Conservation (phyloP, 2,329 filamentous ascomycete species). For the Rutstroemia sp. region DNA sequence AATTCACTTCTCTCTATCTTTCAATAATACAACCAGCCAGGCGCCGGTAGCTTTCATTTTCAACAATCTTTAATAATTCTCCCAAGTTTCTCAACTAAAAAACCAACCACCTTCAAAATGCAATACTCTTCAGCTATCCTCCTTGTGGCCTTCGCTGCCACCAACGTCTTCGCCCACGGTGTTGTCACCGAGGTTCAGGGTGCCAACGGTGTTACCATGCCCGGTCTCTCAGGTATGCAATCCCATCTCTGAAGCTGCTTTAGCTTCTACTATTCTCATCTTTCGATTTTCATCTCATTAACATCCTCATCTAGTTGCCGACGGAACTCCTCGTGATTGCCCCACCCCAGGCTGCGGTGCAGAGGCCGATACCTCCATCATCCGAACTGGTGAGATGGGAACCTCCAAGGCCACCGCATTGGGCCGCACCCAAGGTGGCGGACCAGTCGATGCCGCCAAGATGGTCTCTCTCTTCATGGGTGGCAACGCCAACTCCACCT, state of each 20-base stretch:
- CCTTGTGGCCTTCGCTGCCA: slow-evolving; percentile 36
- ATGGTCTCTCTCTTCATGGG: slow-evolving; percentile 57
- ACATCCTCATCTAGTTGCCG: slow-evolving; percentile 38
- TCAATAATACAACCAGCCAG: slow-evolving; percentile 19
- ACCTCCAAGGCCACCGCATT: slow-evolving; percentile 48
- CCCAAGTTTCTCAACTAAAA: not conserved
- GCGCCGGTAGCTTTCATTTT: slow-evolving; percentile 20
- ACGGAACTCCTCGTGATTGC: slow-evolving; percentile 63
- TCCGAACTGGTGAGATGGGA: slow-evolving; percentile 51
- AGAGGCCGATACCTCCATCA: slow-evolving; percentile 65
- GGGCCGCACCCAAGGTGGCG: slow-evolving; percentile 55
- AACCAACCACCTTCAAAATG: slow-evolving; percentile 33
- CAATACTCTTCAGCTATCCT: slow-evolving; percentile 40
- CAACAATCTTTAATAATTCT: slow-evolving; percentile 10
- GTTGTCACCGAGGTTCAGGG: slow-evolving; percentile 48
- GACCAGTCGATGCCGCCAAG: slow-evolving; percentile 48
- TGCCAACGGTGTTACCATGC: slow-evolving; percentile 56
- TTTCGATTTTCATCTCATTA: slow-evolving; percentile 15
- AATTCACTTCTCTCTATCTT: slow-evolving; percentile 12
- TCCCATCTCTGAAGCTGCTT: not conserved
- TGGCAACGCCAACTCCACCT: slow-evolving; percentile 31
- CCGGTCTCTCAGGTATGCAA: slow-evolving; percentile 44
- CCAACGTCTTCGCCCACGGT: slow-evolving; percentile 49
- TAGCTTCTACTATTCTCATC: not conserved
- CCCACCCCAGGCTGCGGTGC: slow-evolving; percentile 52